phyloP scores from a whole-genome alignment of 2,329 filamentous ascomycete species.

The Beauveria bassiana region DNA sequence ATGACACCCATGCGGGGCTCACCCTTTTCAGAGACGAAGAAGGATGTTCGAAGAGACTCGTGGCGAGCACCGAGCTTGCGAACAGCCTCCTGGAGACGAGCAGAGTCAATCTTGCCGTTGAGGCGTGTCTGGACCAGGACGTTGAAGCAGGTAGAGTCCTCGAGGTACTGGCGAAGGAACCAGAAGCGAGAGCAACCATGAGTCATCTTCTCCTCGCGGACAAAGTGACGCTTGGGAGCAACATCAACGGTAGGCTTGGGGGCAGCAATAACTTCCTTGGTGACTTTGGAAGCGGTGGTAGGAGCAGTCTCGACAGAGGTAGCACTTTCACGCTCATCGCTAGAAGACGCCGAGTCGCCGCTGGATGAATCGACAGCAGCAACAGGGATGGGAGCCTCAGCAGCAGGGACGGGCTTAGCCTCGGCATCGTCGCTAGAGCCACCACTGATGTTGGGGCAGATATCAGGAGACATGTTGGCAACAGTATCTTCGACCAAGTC shows the following conservation, averaged over 20 bases:
- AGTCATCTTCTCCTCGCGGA: slow-evolving; percentile 11
- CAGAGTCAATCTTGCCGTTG: slow-evolving; percentile 13
- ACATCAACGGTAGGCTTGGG: slow-evolving; percentile 1
- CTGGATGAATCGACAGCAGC: slow-evolving; percentile 18
- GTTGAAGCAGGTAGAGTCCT: slow-evolving; percentile 14
- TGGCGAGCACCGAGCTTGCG: slow-evolving; percentile 14
- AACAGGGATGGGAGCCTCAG: slow-evolving; percentile 16
- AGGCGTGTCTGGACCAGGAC: slow-evolving; percentile 11
- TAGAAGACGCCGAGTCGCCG: slow-evolving; percentile 4
- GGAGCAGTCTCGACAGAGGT: slow-evolving; percentile 5
- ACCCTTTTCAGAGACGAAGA: slow-evolving; percentile 15
- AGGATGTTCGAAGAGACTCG: slow-evolving; percentile 17
- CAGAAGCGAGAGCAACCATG: slow-evolving; percentile 12
- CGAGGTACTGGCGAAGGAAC: slow-evolving; percentile 13
- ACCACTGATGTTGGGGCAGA: slow-evolving; percentile 10
- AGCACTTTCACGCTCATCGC: slow-evolving; percentile 8
- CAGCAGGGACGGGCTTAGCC: slow-evolving; percentile 16
- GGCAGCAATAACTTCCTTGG: slow-evolving; percentile 2
- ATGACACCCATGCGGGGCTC: slow-evolving; percentile 20
- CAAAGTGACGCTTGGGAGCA: slow-evolving; percentile 4
- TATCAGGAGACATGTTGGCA: slow-evolving; percentile 10
- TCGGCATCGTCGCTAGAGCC: slow-evolving; percentile 20
- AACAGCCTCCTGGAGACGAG: slow-evolving; percentile 14
- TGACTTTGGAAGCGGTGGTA: background rate
- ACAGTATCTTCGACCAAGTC: slow-evolving; percentile 14